Percentiles rank a stretch among this genome's conserved stretches.
These are phyloP conservation scores for Pichia cabralensis DNA, from an alignment of 805 yeast species.

Conservation along the genomic window DNA sequence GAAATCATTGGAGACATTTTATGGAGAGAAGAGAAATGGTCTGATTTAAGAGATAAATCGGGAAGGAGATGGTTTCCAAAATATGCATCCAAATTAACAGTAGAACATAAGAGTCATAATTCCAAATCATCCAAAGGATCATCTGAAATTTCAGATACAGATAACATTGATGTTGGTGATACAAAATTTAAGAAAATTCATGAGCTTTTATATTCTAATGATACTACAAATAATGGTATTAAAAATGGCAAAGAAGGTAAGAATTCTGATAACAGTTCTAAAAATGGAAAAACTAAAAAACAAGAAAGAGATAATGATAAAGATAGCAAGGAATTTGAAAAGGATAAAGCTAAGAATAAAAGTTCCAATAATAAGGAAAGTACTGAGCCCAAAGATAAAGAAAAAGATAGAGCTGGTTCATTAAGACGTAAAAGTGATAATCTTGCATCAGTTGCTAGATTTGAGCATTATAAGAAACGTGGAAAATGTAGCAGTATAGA, in stretches of 20 bases:
- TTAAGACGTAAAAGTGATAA: slow-evolving; percentile 17
- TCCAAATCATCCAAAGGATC: too few relatives aligned
- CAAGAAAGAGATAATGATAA: neutral
- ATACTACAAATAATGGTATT: too few relatives aligned
- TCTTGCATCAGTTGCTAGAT: slow-evolving; percentile 20
- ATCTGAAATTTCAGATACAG: too few relatives aligned
- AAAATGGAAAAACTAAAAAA: too few relatives aligned
- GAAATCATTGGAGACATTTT: slow-evolving; percentile 47
- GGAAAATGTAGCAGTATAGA: too few relatives aligned
- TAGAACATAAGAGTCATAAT: too few relatives aligned
- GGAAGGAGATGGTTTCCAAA: slow-evolving; percentile 41
- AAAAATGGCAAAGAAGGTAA: too few relatives aligned
- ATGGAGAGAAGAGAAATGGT: slow-evolving; percentile 52
- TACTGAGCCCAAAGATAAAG: slow-evolving; percentile 3
- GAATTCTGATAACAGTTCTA: too few relatives aligned
- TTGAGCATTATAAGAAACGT: slow-evolving; percentile 18
- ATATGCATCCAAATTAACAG: too few relatives aligned
- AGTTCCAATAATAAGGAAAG: neutral
- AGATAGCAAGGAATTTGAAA: too few relatives aligned
- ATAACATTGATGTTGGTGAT: too few relatives aligned
- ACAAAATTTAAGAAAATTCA: too few relatives aligned
- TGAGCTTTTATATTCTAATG: neutral
- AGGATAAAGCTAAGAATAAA: neutral
- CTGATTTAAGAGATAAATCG: slow-evolving; percentile 33
- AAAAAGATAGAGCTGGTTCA: slow-evolving; percentile 13